Conservation (phyloP, 306 rosid species). For the Lathyrus tuberosus region DNA sequence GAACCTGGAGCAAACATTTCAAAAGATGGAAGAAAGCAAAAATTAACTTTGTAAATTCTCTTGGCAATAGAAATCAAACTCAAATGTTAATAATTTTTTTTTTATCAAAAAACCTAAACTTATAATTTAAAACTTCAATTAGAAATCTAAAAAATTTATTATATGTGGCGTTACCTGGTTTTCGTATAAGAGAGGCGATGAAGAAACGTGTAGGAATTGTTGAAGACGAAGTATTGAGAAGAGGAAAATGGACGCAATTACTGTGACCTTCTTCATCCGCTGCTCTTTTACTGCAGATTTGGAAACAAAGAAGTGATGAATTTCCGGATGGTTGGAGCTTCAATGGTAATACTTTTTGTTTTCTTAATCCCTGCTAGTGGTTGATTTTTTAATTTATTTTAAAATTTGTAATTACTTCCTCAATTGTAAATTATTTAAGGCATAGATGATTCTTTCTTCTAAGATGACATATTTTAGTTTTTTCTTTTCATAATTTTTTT, state of each 20-base stretch:
- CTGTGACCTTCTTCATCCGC: slow-evolving; percentile 50
- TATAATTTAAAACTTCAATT: slow-evolving; percentile 8
- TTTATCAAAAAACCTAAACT: slow-evolving; percentile 3
- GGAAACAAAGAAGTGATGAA: no score
- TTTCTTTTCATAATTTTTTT: no score
- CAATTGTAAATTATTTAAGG: no score
- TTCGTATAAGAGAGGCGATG: slow-evolving; percentile 47
- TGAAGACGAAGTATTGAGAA: slow-evolving; percentile 40
- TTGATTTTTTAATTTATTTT: no score
- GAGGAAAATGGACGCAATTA: slow-evolving; percentile 40
- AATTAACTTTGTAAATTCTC: slow-evolving; percentile 35
- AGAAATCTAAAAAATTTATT: slow-evolving; percentile 22
- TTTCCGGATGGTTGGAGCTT: no score
- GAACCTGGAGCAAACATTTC: slow-evolving; percentile 55
- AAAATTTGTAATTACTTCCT: no score
- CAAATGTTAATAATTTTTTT: slow-evolving; percentile 9
- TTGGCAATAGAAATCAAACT: slow-evolving; percentile 21
- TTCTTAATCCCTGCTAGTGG: no score
- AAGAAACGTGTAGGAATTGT: slow-evolving; percentile 34
- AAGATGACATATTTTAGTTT: no score
- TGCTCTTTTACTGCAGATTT: neutral
- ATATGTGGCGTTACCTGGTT: slow-evolving; percentile 41
- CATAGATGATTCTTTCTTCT: no score
- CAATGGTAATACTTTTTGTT: no score
- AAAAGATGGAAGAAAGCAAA: slow-evolving; percentile 30